Evolutionary conservation across 2,329 filamentous ascomycete genomes (phyloP), one percentile per base, ranked within the genome.

Genomic region (Talaromyces sp.): DNA sequence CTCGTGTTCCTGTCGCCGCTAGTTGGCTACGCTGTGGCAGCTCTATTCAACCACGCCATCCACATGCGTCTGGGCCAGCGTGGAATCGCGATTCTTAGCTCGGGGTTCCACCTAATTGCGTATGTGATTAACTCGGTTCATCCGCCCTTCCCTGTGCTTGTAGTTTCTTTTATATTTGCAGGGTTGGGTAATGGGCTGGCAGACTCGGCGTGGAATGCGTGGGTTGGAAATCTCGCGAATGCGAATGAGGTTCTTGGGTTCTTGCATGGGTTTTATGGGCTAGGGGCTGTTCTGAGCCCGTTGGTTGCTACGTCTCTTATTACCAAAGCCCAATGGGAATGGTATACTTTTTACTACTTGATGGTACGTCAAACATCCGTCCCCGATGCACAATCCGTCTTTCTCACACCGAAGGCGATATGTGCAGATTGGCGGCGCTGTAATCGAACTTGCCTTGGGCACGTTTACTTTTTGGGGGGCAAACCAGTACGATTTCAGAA

Each of bases 341-440:
- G 90, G 90, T 91, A 87, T 67, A 77, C 79, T 3, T 92, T 88
- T 73, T 92, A 90, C 74, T 91, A 91, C 68, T 73, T 91, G 59
- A 89, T 91, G 85, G 80, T 88, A 56, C 83, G 55, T 50, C 12
- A 17, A 29, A 38, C 21, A 24, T 27, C 32, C 12, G 32, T 21
- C 50, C 14, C 38, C 14, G 12, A 29, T 56, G 19, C 3, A n/a
- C n/a, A n/a, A n/a, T n/a, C n/a, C 27, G 9, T 14, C 21, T 26
- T 31, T 21, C 17, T 35, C 12, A 12, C 19, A 2, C 26, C 32
- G 10, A n/a, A n/a, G n/a, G n/a, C 43, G 10, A 29, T 12, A 4
- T 21, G 29, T 5, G 21, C 31, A 64, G 62, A 61, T 61, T 9
- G 35, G 61, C 10, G 63, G 60, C 19, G 86, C 82, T 0, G 87